Percentiles rank a stretch among this genome's conserved stretches.
These are phyloP conservation scores for Calonectria crousiana DNA, from an alignment of 2,329 filamentous ascomycete genomes.

Conservation along the genomic window DNA sequence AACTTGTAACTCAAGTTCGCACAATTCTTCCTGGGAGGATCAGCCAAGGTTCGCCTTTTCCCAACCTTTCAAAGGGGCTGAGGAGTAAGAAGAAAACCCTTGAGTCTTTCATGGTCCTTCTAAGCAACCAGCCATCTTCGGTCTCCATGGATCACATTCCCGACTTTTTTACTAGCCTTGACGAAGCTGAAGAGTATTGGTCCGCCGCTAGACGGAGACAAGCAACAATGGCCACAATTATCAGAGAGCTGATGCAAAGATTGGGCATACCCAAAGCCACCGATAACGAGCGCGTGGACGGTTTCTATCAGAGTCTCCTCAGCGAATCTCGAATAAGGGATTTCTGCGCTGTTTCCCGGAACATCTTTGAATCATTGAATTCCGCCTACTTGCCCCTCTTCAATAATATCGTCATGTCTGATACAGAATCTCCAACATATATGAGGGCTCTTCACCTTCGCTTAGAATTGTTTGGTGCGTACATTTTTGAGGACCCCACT, in stretches of 20 bases:
- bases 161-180: conserved; percentile 21
- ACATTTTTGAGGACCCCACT: conserved; percentile 45
- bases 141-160: conserved; percentile 13
- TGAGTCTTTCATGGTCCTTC: conserved; percentile 32
- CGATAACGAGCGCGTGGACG: conserved; percentile 15
- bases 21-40: conserved; percentile 29
- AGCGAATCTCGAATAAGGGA: conserved; percentile 25
- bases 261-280: conserved; percentile 14
- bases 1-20: conserved; percentile 29
- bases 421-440: conserved; percentile 43
- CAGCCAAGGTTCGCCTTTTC: conserved; percentile 23
- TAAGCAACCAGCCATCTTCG: conserved; percentile 27
- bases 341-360: conserved; percentile 24
- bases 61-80: conserved; percentile 33
- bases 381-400: conserved; percentile 50
- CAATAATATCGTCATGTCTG: conserved; percentile 42
- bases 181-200: conserved; percentile 40
- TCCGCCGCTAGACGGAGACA: conserved; percentile 14
- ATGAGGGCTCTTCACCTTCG: conserved; percentile 50
- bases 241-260: conserved; percentile 24
- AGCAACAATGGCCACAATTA: conserved; percentile 19
- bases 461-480: conserved; percentile 43
- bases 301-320: conserved; percentile 19
- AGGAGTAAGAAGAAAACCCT: conserved; percentile 32
- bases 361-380: conserved; percentile 37